Base-by-base conservation (phyloP, 2,329 filamentous ascomycete genomes). In the Neophaeococcomyces aloes region DNA sequence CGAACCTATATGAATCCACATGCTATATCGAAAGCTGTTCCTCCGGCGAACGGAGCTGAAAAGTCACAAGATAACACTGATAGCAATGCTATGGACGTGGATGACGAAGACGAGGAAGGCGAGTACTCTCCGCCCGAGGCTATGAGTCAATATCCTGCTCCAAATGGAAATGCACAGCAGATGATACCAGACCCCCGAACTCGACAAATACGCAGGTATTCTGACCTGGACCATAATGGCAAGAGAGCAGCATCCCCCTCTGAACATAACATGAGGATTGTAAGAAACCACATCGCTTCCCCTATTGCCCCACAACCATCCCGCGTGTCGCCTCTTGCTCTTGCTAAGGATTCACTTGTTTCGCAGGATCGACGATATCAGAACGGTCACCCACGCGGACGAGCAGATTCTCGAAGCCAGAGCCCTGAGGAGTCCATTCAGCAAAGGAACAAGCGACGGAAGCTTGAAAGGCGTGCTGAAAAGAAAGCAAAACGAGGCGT, bases 291-390 rank as follows among this genome's bases (percentile, higher is more conserved):
- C 59, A 80, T 88, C 55, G 75, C 79, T 39, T 80, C 79, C 29
- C 82, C 81, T 32, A 66, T 81, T 57, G 84, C 84, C 40, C 83
- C 85, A 19, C 83, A 85, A 57, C 83, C 85, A 42, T 78, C 79
- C 38, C 81, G 84, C 57, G 78, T 78, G 18, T 76, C 75, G 19
- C 73, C 74, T 36, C 61, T 78, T 48, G 70, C 74, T 45, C 65
- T 68, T 34, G 60, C 70, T 44, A 76, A 75, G 57, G 62, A 66
- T 42, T 64, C 71, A 48, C 61, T 65, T 38, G 57, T 72, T 52
- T 77, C 50, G 71, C 82, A 60, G 67, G 73, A 50, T 58, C 81
- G 64, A 66, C 74, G 53, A 63, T 66, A 58, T 33, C 60, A 65
- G 18, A 61, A 61, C 49, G 68, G 63, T 35, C 58, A 58, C 43